Evolutionary conservation across 441 rosid species (phyloP).

Genomic region (Cnidoscolus chayamansa): DNA sequence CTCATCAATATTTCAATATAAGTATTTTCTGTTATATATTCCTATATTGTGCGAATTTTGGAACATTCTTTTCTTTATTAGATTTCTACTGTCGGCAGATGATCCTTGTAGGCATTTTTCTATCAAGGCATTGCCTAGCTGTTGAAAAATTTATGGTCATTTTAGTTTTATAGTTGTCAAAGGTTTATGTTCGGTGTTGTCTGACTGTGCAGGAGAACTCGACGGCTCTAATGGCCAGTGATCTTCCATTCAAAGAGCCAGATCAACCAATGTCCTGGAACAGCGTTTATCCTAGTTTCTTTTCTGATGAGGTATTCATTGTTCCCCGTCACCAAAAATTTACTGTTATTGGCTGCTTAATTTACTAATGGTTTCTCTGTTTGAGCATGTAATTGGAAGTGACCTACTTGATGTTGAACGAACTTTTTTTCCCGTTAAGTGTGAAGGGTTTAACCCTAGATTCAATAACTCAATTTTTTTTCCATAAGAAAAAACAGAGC

Average conservation of each 20-base stretch:
- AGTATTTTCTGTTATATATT: conserved; percentile 2
- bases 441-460: neutral
- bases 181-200: conserved; percentile 19
- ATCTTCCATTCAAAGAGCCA: conserved; percentile 44
- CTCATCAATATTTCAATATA: conserved; percentile 1
- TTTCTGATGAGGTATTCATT: conserved; percentile 47
- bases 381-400: neutral
- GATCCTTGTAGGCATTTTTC: neutral
- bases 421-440: neutral
- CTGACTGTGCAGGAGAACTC: conserved; percentile 46
- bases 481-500: neutral
- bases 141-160: neutral
- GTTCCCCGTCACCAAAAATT: neutral
- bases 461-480: too few species aligned
- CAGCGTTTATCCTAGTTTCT: conserved; percentile 41
- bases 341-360: conserved; percentile 1
- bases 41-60: neutral
- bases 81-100: neutral
- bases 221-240: conserved; percentile 33
- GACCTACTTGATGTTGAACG: neutral
- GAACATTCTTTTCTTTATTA: neutral
- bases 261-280: conserved; percentile 54
- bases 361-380: neutral
- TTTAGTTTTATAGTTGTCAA: conserved; percentile 1
- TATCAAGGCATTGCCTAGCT: neutral